A percentile compares a stretch with the other conserved stretches of the same genome.
phyloP scores from a whole-genome alignment of 257 asterid genomes.

The Petunia axillaris region DNA sequence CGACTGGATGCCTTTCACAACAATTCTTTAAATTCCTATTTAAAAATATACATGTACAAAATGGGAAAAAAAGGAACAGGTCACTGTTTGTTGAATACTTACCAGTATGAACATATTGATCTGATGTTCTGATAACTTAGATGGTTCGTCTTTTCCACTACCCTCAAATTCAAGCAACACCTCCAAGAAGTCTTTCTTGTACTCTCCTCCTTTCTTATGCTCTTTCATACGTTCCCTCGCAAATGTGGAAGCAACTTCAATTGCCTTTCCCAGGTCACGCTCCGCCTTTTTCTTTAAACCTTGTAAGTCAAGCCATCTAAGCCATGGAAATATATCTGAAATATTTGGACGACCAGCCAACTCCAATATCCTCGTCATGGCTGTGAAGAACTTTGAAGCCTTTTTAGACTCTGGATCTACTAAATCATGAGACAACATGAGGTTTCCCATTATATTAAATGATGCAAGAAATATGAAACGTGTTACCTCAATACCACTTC shows the following conservation, averaged over 20 bases:
- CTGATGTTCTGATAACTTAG: conserved; percentile 14
- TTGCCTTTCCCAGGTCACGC: conserved; percentile 36
- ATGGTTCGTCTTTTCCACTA: conserved; percentile 63
- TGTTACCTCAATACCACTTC: conserved; percentile 46
- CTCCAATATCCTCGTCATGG: conserved; percentile 52
- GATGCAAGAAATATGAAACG: conserved; percentile 49
- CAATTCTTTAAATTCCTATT: too few relatives aligned
- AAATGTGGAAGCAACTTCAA: conserved; percentile 44
- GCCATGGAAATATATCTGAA: conserved; percentile 51
- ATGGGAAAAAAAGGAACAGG: too few relatives aligned
- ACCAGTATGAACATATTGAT: conserved; percentile 8
- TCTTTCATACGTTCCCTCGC: conserved; percentile 50
- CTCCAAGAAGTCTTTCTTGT: conserved; percentile 62
- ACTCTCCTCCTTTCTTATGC: conserved; percentile 39
- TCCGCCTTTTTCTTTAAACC: conserved; percentile 46
- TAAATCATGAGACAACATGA: conserved; percentile 56
- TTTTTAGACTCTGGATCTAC: conserved; percentile 46
- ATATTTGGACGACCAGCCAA: conserved; percentile 56
- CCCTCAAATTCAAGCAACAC: conserved; percentile 64
- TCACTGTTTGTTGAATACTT: neutral
- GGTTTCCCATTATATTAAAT: conserved; percentile 53
- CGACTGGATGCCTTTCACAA: too few relatives aligned
- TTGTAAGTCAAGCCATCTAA: conserved; percentile 53
- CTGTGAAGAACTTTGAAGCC: conserved; percentile 45
- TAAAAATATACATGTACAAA: neutral